Percentiles rank a stretch among this genome's conserved stretches.
phyloP scores from a whole-genome alignment of 768 basidiomycete species.

The Suillus sp. region DNA sequence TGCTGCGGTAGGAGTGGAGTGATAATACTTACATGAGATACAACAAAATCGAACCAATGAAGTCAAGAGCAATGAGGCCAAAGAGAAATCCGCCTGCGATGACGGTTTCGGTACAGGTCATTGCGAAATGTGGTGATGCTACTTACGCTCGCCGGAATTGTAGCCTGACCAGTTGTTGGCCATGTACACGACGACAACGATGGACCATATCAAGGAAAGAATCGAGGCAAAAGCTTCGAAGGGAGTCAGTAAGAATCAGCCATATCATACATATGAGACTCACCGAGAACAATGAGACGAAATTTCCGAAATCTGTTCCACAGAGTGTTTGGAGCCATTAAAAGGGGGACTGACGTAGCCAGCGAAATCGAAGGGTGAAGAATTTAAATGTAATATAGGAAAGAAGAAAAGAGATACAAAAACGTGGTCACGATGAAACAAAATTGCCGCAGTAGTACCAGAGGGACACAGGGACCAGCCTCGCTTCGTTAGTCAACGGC shows the following conservation, averaged over 20 bases:
- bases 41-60: constrained; percentile 35
- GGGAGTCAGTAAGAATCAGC: neutral
- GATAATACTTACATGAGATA: constrained; percentile 38
- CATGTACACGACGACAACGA: constrained; percentile 38
- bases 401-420: neutral
- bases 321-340: constrained; percentile 26
- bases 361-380: constrained; percentile 9
- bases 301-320: constrained; percentile 38
- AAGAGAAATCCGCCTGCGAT: constrained; percentile 37
- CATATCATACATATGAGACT: constrained; percentile 14
- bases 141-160: constrained; percentile 37
- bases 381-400: constrained; percentile 9
- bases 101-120: constrained; percentile 5
- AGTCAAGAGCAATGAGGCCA: constrained; percentile 33
- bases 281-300: constrained; percentile 39
- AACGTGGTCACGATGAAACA: constrained; percentile 8
- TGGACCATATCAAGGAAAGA: constrained; percentile 35
- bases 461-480: constrained; percentile 14
- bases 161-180: constrained; percentile 39
- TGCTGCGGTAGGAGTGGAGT: neutral
- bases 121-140: neutral
- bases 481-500: neutral
- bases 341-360: constrained; percentile 13
- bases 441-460: constrained; percentile 16
- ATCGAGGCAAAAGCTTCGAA: constrained; percentile 35